Evolutionary conservation across 495 filamentous ascomycete genomes (phyloP), one percentile per base, ranked within the genome.

Genomic region (Penicillium atrosanguineum): DNA sequence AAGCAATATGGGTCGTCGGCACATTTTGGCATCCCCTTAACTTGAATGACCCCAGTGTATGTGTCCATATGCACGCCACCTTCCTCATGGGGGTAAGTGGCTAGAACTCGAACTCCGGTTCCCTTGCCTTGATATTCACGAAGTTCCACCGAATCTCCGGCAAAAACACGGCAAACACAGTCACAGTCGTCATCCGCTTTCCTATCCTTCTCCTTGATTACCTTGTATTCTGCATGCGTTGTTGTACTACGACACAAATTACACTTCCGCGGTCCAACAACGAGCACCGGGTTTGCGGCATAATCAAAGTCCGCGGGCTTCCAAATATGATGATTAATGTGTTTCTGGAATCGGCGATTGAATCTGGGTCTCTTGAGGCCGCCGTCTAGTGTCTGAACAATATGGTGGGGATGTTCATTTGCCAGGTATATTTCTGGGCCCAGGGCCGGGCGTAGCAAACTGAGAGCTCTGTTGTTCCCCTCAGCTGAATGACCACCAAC

Each of bases 321-420:
- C 20, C 58, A 61, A 21, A 61, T 37, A 23, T 40, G 46, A 1
- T 53, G 16, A 6, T 55, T 44, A n/a, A 69, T 62, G 31, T 63
- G 46, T 7, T 63, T 28, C 28, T 70, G 67, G 1, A 34, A 23
- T 6, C 26, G 15, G 5, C 45, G 50, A 11, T 57, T 15, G 46
- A 52, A 60, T 1, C 28, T 28, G 7, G 67, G 66, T 7, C 43
- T 45, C 18, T 48, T 48, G n/a, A 63, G 40, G 2, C 12, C 28
- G 16, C 47, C 50, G 18, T 55, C 40, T 9, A 20, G 7, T 0
- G 16, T 36, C 15, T 54, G 54, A 1, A 64, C 63, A n/a, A 54
- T 31, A 19, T 68, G 56, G 29, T 73, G 70, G 1, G 55, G 57
- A 40, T 68, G 62, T 0, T 59, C 41, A 6, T 45, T 26, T 7